These are phyloP conservation scores for Neurospora sp. DNA, from an alignment of 495 filamentous ascomycete species.

Conservation along the genomic window DNA sequence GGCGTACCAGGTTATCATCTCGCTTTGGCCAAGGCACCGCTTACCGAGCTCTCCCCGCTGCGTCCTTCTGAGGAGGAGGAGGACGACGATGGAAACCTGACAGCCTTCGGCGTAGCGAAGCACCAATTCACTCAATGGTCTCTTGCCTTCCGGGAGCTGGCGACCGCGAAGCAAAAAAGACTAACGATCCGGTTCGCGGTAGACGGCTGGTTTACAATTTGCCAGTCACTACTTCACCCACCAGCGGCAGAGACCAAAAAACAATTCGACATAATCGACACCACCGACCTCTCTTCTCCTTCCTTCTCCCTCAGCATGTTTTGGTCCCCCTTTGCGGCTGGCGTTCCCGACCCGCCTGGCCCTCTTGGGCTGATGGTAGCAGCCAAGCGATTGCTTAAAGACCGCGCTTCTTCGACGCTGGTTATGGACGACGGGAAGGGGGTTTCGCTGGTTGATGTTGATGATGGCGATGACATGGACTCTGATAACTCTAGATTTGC, in stretches of 20 bases:
- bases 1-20: slow-evolving; percentile 38
- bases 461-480: slow-evolving; percentile 13
- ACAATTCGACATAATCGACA: slow-evolving; percentile 49
- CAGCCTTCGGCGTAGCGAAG: slow-evolving; percentile 11
- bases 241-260: slow-evolving; percentile 9
- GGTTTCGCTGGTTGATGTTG: neutral
- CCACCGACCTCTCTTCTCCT: slow-evolving; percentile 32
- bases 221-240: slow-evolving; percentile 32
- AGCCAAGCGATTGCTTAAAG: slow-evolving; percentile 33
- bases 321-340: neutral
- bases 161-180: neutral
- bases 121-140: slow-evolving; percentile 26
- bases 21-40: slow-evolving; percentile 16
- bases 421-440: slow-evolving; percentile 11
- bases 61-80: neutral
- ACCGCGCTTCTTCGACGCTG: slow-evolving; percentile 29
- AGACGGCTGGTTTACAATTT: slow-evolving; percentile 36
- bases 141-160: slow-evolving; percentile 16
- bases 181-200: slow-evolving; percentile 32
- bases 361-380: slow-evolving; percentile 39
- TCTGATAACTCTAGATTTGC: neutral
- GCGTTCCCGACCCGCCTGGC: slow-evolving; percentile 33
- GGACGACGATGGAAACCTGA: neutral
- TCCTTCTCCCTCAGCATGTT: neutral
- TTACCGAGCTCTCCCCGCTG: slow-evolving; percentile 9